Conservation (phyloP, 2,329 filamentous ascomycete species). For the Volutella citrinella region DNA sequence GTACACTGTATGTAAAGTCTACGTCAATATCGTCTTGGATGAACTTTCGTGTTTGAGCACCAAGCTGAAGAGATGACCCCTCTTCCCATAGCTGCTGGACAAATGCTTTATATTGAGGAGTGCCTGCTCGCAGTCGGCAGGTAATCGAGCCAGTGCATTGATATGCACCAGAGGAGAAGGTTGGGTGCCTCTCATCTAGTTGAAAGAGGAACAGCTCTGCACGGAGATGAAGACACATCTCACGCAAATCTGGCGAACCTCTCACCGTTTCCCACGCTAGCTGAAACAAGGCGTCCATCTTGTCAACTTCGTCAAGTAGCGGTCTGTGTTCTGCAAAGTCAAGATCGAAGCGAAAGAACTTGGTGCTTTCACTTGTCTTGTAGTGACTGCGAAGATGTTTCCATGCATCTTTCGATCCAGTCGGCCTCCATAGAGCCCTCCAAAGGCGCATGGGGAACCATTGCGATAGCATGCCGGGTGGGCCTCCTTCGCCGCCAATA, state of each 20-base stretch:
- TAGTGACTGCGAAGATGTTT: constrained; percentile 11
- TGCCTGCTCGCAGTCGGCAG: constrained; percentile 5
- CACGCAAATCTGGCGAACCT: constrained; percentile 2
- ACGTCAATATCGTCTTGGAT: constrained; percentile 1
- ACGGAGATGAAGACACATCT: constrained; percentile 7
- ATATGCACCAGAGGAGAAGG: constrained; percentile 6
- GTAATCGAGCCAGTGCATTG: constrained; percentile 7
- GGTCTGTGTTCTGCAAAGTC: constrained; percentile 8
- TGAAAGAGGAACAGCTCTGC: constrained; percentile 12
- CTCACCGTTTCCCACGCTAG: constrained; percentile 1
- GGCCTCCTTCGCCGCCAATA: neutral
- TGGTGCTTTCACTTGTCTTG: constrained; percentile 5
- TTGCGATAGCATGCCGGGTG: constrained; percentile 3
- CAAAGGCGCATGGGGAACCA: constrained; percentile 8
- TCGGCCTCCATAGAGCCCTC: constrained; percentile 9
- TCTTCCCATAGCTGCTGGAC: neutral
- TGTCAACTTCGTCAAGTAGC: constrained; percentile 8
- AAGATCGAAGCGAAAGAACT: constrained; percentile 10
- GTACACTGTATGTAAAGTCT: constrained; percentile 3
- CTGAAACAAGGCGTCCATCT: constrained; percentile 7
- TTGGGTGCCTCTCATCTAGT: constrained; percentile 5
- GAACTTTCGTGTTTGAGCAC: constrained; percentile 3
- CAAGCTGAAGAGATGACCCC: neutral
- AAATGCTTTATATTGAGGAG: constrained; percentile 5
- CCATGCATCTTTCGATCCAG: constrained; percentile 11